Percentiles rank a stretch among this genome's conserved stretches.
Evolutionary conservation across 352 stramenopile species (phyloP).

Genomic region (Elongisporangium senticosum): DNA sequence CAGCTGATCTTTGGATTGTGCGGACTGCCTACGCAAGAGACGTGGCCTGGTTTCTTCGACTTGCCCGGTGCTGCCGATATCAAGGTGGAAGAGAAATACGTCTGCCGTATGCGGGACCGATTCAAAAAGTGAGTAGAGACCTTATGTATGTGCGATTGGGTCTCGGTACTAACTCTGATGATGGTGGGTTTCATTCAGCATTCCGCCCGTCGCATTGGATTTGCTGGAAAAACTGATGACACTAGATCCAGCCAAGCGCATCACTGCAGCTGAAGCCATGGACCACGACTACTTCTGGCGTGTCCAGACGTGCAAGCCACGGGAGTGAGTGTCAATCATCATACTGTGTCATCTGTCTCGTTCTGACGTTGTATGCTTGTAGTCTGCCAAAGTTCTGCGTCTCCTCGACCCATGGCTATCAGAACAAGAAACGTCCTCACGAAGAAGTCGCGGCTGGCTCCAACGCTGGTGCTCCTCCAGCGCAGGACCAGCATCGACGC

Average conservation of each 20-base stretch:
- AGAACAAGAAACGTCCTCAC: conserved; percentile 82
- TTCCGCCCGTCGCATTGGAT: conserved; percentile 79
- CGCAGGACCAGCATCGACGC: conserved; percentile 15
- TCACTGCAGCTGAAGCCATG: conserved; percentile 93
- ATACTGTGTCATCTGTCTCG: not conserved
- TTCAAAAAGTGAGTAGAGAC: conserved; percentile 69
- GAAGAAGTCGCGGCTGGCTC: conserved; percentile 56
- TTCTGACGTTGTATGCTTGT: conserved; percentile 2
- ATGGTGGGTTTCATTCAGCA: conserved; percentile 23
- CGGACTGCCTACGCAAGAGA: conserved; percentile 73
- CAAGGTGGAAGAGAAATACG: conserved; percentile 72
- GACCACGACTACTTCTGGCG: conserved; percentile 97
- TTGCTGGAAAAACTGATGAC: conserved; percentile 92
- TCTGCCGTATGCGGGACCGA: conserved; percentile 57
- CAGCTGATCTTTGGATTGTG: conserved; percentile 78
- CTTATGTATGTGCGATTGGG: not conserved
- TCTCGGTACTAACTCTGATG: not conserved
- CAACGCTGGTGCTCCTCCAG: conserved; percentile 9
- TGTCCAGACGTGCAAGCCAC: conserved; percentile 76
- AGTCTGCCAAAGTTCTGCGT: conserved; percentile 85
- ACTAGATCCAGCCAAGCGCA: conserved; percentile 91
- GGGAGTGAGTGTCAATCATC: conserved; percentile 46
- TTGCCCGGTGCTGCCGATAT: conserved; percentile 62
- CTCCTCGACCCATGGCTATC: conserved; percentile 79
- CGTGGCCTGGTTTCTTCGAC: conserved; percentile 76